Evolutionary conservation across 2,329 filamentous ascomycete species (phyloP), one percentile per base, ranked within the genome.

Genomic region (Ilyonectria destructans): DNA sequence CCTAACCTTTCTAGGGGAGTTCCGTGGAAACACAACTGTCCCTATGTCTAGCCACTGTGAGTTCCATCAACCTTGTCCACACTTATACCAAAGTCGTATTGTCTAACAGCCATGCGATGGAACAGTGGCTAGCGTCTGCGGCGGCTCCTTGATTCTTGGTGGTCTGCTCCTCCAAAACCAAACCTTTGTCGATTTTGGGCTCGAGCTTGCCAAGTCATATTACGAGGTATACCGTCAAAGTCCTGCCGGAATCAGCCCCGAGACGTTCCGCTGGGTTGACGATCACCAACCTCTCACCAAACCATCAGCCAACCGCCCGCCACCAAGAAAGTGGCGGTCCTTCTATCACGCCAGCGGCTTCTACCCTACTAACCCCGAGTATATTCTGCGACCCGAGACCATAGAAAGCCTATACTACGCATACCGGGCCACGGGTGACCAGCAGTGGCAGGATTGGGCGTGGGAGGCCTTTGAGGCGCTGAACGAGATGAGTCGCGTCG

Each of bases 121-220:
- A n/a, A 43, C 4, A 43, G 61, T 67, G 89, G 87, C 97, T 4
- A 70, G 68, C 13, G 61, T 70, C 3, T 70, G 68, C n/a, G 68
- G 65, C 2, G 68, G 61, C 45, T 70, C 68, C 6, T 49, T 70
- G 8, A 65, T 70, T 15, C 56, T 68, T 5, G 65, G 65, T 23
- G 68, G 65, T 8, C 40, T 69, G 6, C 65, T 70, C 17, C 62
- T 70, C 31, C 61, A 68, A 10, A 68, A 68, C 54, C 61, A 58
- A 2, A 68, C 58, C 6, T 58, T 68, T 26, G 43, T 70, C 23
- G 58, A 68, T n/a, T 70, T 70, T 51, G 65, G 68, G 4, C 58
- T 70, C 7, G 58, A 70, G 19, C 61, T 68, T 29, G 21, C 68
- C 13, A 68, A 60, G 10, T 68, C 65, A 0, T 70, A 68, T 1